phyloP scores from a whole-genome alignment of 495 filamentous ascomycete genomes.

The Penicillium dipodomyicola region DNA sequence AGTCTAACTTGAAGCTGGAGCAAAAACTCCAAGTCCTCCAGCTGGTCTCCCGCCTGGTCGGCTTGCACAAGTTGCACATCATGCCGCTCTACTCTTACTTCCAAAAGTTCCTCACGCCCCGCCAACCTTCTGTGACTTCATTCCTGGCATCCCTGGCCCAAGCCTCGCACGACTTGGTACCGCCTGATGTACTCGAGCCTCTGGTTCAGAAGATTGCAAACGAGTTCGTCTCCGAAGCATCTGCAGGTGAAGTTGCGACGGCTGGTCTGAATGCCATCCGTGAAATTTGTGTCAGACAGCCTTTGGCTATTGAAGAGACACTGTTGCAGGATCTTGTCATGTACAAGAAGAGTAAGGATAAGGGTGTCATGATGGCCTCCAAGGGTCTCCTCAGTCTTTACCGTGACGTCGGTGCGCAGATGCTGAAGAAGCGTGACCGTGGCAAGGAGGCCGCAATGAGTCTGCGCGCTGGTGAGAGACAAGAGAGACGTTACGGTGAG shows the following conservation, averaged over 20 bases:
- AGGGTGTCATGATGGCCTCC: slow-evolving; percentile 95
- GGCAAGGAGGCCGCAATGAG: slow-evolving; percentile 92
- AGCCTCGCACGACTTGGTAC: slow-evolving; percentile 84
- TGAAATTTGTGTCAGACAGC: slow-evolving; percentile 88
- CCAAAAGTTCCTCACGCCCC: slow-evolving; percentile 80
- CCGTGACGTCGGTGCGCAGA: slow-evolving; percentile 81
- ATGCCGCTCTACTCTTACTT: slow-evolving; percentile 85
- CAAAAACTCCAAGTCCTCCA: slow-evolving; percentile 86
- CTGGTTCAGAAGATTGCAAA: slow-evolving; percentile 94
- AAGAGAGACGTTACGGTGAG: slow-evolving; percentile 73
- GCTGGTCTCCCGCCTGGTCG: slow-evolving; percentile 84
- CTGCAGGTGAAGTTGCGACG: slow-evolving; percentile 83
- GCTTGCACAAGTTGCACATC: slow-evolving; percentile 85
- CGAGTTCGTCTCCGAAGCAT: slow-evolving; percentile 95
- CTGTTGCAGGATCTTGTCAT: slow-evolving; percentile 93
- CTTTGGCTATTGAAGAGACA: slow-evolving; percentile 91
- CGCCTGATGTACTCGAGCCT: slow-evolving; percentile 89
- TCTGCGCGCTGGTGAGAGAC: slow-evolving; percentile 64
- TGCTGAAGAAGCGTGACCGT: slow-evolving; percentile 85
- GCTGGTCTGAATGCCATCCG: slow-evolving; percentile 93
- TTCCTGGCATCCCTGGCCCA: slow-evolving; percentile 93
- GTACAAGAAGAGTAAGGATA: slow-evolving; percentile 97
- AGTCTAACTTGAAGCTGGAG: slow-evolving; percentile 84
- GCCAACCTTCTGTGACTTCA: slow-evolving; percentile 88
- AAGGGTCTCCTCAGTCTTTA: slow-evolving; percentile 87